Conservation (phyloP, 2,329 filamentous ascomycete genomes). For the Claviceps maximensis region DNA sequence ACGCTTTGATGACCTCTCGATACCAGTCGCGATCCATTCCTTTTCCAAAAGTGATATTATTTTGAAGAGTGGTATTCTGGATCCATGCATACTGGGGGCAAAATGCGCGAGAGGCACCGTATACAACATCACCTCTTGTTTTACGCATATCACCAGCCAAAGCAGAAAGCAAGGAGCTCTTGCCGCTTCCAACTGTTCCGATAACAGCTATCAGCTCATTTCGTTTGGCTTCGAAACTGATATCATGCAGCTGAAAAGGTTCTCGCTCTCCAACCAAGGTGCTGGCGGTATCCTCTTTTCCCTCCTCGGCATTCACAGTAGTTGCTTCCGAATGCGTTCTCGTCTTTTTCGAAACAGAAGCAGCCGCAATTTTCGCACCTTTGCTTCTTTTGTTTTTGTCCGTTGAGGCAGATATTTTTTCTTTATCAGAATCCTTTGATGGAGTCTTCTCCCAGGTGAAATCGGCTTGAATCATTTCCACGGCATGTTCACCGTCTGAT, state of each 20-base stretch:
- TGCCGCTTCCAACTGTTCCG: constrained; percentile 77
- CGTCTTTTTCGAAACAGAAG: constrained; percentile 12
- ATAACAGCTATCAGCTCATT: constrained; percentile 78
- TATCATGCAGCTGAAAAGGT: constrained; percentile 58
- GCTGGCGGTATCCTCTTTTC: constrained; percentile 36
- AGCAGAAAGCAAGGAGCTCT: constrained; percentile 78
- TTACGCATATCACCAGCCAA: constrained; percentile 89
- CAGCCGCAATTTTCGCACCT: constrained; percentile 21
- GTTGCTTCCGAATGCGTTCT: constrained; percentile 19
- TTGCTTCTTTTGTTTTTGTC: constrained; percentile 27
- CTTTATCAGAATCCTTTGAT: constrained; percentile 35
- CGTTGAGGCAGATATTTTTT: constrained; percentile 19
- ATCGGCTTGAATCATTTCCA: constrained; percentile 57
- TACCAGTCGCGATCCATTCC: constrained; percentile 68
- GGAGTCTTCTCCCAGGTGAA: constrained; percentile 79
- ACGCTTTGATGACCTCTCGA: constrained; percentile 64
- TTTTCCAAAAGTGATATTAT: constrained; percentile 88
- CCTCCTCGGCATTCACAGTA: constrained; percentile 25
- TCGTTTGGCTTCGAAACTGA: constrained; percentile 55
- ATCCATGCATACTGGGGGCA: constrained; percentile 98
- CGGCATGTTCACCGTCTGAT: constrained; percentile 48
- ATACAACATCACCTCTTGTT: constrained; percentile 57
- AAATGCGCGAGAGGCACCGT: constrained; percentile 73
- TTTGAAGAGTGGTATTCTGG: constrained; percentile 72
- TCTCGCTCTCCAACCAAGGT: constrained; percentile 45